Percentiles rank a stretch among this genome's conserved stretches.
Conservation (phyloP, 2,329 filamentous ascomycete genomes). For the Aureobasidium subglaciale region DNA sequence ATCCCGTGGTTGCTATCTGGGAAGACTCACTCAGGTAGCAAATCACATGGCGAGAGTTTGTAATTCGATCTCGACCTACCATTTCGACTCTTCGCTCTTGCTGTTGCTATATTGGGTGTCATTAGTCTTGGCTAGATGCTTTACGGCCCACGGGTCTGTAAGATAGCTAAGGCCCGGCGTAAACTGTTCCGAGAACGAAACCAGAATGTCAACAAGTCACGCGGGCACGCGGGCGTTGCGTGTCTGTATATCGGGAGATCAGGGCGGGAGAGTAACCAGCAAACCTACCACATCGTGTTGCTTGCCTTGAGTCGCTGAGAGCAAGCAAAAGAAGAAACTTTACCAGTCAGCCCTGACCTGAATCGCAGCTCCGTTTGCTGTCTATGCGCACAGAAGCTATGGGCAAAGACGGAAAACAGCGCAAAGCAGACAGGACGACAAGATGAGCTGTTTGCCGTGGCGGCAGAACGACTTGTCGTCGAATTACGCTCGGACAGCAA, state of each 20-base stretch:
- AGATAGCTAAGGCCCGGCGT: not conserved
- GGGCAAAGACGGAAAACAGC: not conserved
- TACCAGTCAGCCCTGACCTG: not conserved
- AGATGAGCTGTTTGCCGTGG: not conserved
- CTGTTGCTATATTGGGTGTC: not conserved
- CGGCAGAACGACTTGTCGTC: not conserved
- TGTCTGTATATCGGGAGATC: not conserved
- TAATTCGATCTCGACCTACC: not conserved
- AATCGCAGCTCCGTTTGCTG: not conserved
- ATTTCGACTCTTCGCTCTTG: not conserved
- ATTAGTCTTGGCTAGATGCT: not conserved
- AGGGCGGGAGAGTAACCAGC: not conserved
- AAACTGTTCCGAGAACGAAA: not conserved
- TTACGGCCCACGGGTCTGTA: not conserved
- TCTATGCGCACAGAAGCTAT: not conserved
- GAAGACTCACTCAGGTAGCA: not conserved
- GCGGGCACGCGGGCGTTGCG: not conserved
- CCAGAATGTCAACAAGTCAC: not conserved
- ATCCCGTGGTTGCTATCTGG: not conserved
- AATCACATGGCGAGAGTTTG: not conserved
- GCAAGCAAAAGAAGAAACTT: not conserved
- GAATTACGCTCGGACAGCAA: constrained; percentile 2
- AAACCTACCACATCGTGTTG: not conserved
- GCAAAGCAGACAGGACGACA: not conserved
- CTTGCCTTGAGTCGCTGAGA: not conserved